Evolutionary conservation across 2,329 filamentous ascomycete genomes (phyloP).

Genomic region (Dothideomycetidae sp.): DNA sequence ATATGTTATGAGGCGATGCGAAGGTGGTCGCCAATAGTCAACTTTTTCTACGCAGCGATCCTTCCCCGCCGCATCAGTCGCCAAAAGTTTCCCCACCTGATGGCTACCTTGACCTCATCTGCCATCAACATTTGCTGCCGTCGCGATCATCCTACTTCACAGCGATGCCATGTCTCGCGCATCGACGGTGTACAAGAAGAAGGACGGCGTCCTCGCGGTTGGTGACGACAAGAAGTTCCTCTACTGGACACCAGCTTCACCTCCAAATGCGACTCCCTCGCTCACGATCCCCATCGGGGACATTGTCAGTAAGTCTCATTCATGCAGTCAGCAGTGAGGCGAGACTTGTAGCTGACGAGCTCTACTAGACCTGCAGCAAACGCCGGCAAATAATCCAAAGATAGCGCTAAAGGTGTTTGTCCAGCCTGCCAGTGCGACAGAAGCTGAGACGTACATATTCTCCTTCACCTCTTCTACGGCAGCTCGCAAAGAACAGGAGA

Average conservation of each 20-base stretch:
- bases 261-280: constrained; percentile 44
- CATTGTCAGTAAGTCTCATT: constrained; percentile 57
- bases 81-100: constrained; percentile 3
- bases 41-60: too few relatives aligned
- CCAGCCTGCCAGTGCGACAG: constrained; percentile 43
- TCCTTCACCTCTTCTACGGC: constrained; percentile 67
- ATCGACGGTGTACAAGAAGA: constrained; percentile 80
- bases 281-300: constrained; percentile 58
- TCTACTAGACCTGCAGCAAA: constrained; percentile 73
- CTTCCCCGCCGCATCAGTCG: not conserved
- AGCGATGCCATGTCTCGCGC: constrained; percentile 36
- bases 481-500: constrained; percentile 70
- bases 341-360: not conserved
- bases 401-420: constrained; percentile 90
- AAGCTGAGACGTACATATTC: constrained; percentile 65
- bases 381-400: constrained; percentile 72
- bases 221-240: constrained; percentile 59
- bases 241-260: constrained; percentile 63
- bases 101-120: constrained; percentile 1
- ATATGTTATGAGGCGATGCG: too few relatives aligned
- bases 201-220: constrained; percentile 71
- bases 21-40: too few relatives aligned
- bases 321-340: not conserved
- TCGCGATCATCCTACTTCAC: constrained; percentile 6
- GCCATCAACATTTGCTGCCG: not conserved